phyloP scores from a whole-genome alignment of 164 flowering plant species.

The Platanus orientalis region DNA sequence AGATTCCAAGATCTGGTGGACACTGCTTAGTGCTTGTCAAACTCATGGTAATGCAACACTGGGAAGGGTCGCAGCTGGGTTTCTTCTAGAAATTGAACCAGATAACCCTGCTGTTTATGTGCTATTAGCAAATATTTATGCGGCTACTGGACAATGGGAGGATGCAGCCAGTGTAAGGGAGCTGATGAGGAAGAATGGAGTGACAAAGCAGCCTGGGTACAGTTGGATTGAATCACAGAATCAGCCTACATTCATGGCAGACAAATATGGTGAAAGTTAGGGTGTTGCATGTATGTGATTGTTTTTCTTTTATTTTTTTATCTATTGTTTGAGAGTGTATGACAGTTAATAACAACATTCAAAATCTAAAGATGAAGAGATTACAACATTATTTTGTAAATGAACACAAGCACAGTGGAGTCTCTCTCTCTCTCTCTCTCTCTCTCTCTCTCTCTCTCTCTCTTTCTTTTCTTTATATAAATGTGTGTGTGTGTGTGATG shows the following conservation, averaged over 20 bases:
- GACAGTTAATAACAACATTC: too few species aligned
- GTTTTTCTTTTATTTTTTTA: too few species aligned
- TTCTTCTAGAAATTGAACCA: not conserved
- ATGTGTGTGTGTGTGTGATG: too few species aligned
- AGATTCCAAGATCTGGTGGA: constrained; percentile 1
- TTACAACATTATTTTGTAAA: too few species aligned
- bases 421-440: too few species aligned
- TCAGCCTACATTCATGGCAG: not conserved
- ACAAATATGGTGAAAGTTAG: constrained; percentile 12
- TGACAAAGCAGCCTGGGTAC: not conserved
- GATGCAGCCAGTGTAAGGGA: not conserved
- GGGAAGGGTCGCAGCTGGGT: not conserved
- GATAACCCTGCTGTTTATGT: not conserved
- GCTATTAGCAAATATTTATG: not conserved
- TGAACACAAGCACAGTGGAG: too few species aligned
- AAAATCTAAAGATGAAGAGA: too few species aligned
- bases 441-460: too few species aligned
- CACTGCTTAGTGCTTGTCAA: not conserved
- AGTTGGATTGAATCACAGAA: not conserved
- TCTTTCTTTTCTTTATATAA: too few species aligned
- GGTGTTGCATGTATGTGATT: too few species aligned
- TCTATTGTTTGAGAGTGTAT: too few species aligned
- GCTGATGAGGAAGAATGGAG: not conserved
- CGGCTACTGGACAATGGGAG: not conserved
- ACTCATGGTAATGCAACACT: not conserved